phyloP scores from a whole-genome alignment of 1,139 yeast genomes.

The Candida albicans region DNA sequence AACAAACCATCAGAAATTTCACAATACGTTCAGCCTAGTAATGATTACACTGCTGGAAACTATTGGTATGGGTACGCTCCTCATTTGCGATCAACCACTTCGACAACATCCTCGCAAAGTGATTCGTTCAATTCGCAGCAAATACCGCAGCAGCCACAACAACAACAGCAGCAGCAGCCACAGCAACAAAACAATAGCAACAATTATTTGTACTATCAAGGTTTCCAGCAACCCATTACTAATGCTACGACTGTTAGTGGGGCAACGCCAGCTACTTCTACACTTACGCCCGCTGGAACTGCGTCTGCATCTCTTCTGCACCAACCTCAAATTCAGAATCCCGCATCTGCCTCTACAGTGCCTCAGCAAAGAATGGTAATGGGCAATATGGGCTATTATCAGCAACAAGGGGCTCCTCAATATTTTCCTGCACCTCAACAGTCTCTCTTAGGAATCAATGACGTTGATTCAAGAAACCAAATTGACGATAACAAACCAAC shows the following conservation, averaged over 20 bases:
- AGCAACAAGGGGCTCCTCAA: constrained; percentile 8
- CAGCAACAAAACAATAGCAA: neutral
- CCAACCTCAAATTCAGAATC: neutral
- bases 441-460: neutral
- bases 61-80: constrained; percentile 19
- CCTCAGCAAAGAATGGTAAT: constrained; percentile 4
- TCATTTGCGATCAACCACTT: constrained; percentile 11
- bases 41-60: constrained; percentile 14
- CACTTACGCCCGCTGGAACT: constrained; percentile 2
- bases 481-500: constrained; percentile 3
- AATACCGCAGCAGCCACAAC: constrained; percentile 1
- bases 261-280: neutral
- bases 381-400: constrained; percentile 3
- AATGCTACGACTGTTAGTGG: neutral
- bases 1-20: neutral
- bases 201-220: constrained; percentile 10
- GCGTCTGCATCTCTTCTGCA: neutral
- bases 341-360: neutral
- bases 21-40: constrained; percentile 4
- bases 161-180: neutral
- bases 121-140: constrained; percentile 3
- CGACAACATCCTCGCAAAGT: neutral
- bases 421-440: constrained; percentile 6
- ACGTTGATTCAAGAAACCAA: neutral
- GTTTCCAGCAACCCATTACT: constrained; percentile 4